These are phyloP conservation scores for Myrica gale DNA, from an alignment of 306 rosid genomes.

Conservation along the genomic window DNA sequence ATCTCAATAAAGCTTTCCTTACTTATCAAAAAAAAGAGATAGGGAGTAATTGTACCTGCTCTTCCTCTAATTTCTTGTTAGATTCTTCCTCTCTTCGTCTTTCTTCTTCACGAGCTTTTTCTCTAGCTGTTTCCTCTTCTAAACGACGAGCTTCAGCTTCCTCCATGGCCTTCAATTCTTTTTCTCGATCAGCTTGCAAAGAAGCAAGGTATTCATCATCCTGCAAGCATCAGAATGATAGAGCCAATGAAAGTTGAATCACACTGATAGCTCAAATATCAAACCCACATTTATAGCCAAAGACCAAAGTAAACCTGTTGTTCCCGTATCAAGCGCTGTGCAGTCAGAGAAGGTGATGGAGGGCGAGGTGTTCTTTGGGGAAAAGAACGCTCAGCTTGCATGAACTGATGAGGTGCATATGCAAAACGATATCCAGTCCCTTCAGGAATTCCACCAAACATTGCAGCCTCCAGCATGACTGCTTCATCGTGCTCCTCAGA, in stretches of 20 bases:
- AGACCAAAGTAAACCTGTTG: constrained; percentile 68
- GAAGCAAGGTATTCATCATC: constrained; percentile 95
- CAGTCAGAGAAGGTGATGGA: constrained; percentile 80
- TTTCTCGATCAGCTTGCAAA: constrained; percentile 85
- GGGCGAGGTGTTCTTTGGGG: constrained; percentile 54
- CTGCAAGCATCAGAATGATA: constrained; percentile 43
- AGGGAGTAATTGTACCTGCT: constrained; percentile 51
- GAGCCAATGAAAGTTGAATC: constrained; percentile 9
- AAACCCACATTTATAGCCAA: neutral
- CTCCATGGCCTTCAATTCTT: constrained; percentile 64
- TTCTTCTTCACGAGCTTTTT: constrained; percentile 76
- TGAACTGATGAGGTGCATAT: constrained; percentile 63
- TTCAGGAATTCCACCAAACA: constrained; percentile 95
- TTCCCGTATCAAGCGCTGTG: constrained; percentile 89
- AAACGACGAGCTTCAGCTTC: constrained; percentile 83
- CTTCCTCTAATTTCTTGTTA: constrained; percentile 66
- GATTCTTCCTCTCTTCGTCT: constrained; percentile 71
- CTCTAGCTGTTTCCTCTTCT: constrained; percentile 39
- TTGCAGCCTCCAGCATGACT: constrained; percentile 96
- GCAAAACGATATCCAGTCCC: constrained; percentile 57
- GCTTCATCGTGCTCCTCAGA: constrained; percentile 92
- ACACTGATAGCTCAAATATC: constrained; percentile 14
- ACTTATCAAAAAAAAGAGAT: too few relatives aligned
- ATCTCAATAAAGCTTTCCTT: too few relatives aligned
- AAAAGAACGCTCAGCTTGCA: constrained; percentile 46